phyloP scores from a whole-genome alignment of 179 eudicot species.

The Nepenthes alata region DNA sequence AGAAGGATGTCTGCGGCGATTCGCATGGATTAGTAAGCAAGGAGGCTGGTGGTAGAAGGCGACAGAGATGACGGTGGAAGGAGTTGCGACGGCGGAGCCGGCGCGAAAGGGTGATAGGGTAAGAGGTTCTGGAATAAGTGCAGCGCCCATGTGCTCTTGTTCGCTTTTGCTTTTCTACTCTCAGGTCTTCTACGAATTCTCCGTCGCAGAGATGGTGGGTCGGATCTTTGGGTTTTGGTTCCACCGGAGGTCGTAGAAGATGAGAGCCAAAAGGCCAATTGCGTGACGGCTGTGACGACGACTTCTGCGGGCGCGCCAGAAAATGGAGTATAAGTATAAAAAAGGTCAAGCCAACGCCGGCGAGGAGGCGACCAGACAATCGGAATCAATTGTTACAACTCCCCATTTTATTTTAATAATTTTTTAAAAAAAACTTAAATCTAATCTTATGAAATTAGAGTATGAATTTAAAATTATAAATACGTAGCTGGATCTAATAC shows the following conservation, averaged over 20 bases:
- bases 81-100: constrained; percentile 6
- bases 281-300: too few relatives aligned
- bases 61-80: constrained; percentile 1
- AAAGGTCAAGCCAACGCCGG: too few relatives aligned
- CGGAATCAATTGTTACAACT: too few relatives aligned
- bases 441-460: too few relatives aligned
- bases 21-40: background rate
- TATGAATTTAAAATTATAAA: too few relatives aligned
- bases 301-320: too few relatives aligned
- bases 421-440: too few relatives aligned
- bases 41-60: background rate
- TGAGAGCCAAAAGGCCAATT: too few relatives aligned
- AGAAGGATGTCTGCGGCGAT: background rate
- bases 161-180: background rate
- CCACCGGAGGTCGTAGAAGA: background rate
- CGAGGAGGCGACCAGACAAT: too few relatives aligned
- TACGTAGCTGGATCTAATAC: too few relatives aligned
- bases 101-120: constrained; percentile 12
- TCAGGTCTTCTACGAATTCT: background rate
- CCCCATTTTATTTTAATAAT: too few relatives aligned
- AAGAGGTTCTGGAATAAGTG: constrained; percentile 8
- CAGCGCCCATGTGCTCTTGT: background rate
- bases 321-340: too few relatives aligned
- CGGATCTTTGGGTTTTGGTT: background rate
- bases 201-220: background rate